Evolutionary conservation across 2,329 filamentous ascomycete genomes (phyloP), one percentile per base, ranked within the genome.

Genomic region (Colletotrichum echinochloae): DNA sequence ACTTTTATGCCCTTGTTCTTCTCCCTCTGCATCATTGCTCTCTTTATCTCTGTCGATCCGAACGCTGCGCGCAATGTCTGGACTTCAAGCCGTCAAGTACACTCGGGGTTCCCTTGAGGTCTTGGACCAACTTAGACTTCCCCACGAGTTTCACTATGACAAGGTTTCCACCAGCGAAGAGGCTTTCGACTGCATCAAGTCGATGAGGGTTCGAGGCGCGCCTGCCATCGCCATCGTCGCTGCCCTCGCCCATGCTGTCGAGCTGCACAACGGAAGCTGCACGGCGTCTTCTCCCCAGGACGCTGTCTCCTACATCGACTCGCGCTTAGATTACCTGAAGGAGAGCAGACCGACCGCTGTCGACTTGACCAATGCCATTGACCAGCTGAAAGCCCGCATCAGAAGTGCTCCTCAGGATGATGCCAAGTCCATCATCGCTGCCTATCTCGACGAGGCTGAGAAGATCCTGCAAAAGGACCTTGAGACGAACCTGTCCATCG

Each of bases 151-250:
- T 77, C 89, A 93, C 79, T 96, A 95, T 79, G 92, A 95, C 76
- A 80, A 87, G 73, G 88, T 95, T 63, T 86, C 86, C 37, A 92
- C 88, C 14, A 88, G 90, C 73, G 88, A 91, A 75, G 91, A 94
- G 81, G 93, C 92, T 46, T 96, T 94, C 82, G 91, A 94, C 79
- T 93, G 92, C 76, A 96, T 96, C 82, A 90, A 90, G 75, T 87
- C 92, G 20, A 96, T 96, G 93, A 83, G 90, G 59, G 90, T 91
- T 8, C 90, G 93, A 76, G 94, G 82, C 41, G 96, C 96, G 6
- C 96, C 96, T 0, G 96, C 96, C 55, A 99, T 99, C 79, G 96
- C 96, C 54, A 98, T 99, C 74, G 96, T 99, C n/a, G 96, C 96
- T 28, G 93, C 93, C 26, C 88, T 99, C 41, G 91, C 93, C 2